Base-by-base conservation (phyloP, 768 basidiomycete species). In the Lactarius pseudohatsudake region DNA sequence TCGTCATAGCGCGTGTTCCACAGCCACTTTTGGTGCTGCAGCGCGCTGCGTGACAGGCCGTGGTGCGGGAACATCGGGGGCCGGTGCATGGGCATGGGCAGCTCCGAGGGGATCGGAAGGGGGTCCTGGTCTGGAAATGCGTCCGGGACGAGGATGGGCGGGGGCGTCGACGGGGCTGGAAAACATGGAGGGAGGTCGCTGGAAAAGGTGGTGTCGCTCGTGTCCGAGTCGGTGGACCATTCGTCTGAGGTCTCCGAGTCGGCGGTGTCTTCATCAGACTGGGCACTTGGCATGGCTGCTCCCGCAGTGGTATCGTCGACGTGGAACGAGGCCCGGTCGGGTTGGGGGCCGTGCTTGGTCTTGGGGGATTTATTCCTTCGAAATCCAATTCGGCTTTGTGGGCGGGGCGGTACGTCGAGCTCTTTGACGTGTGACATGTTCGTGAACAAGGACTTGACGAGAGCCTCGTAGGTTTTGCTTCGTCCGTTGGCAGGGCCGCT, bases 41-140 rank as follows among this genome's bases (percentile, higher is more conserved):
- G 80, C 2, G 85, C 84, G 65, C 81, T 83, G 20, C 83, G 82
- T 15, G 88, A 90, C 68, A 86, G 80, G 2, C 89, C 89, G 71
- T 84, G 88, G 67, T 90, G 80, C 3, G 64, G 58, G 40, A 66
- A 50, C 26, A 47, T 26, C 34, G 56, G 32, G 36, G 36, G 36
- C 36, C 36, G 36, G 36, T 38, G 36, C 10, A 38, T 38, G 36
- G 36, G 36, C 3, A 59, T n/a, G 11, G 62, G 41, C 5, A 59
- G 20, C n/a, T 67, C 62, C 6, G 57, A 58, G 20, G 62, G 43
- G 4, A 10, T 53, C 0, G 59, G 47, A 16, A 32, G 20, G 9
- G 3, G n/a, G 61, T 54, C 60, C 26, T 56, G 65, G 10, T 47
- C 62, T 20, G 62, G 66, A 22, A 67, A 67, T 0, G 66, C 66